Conservation (phyloP, 192 early-diverging fungal species). For the Umbelopsis isabellina region DNA sequence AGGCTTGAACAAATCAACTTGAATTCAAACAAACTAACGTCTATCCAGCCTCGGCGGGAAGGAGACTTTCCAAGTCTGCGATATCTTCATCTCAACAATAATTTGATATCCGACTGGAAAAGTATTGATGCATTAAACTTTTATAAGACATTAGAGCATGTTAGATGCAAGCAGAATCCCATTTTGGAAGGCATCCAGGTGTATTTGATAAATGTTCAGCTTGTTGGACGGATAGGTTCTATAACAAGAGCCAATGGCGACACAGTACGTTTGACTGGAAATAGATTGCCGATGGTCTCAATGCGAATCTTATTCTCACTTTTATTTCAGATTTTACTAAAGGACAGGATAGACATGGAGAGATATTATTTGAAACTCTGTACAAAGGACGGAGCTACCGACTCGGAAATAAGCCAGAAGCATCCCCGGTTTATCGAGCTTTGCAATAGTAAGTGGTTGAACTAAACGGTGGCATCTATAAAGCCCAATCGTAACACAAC, state of each 20-base stretch:
- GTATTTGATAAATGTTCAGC: constrained; percentile 25
- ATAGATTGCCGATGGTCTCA: background rate
- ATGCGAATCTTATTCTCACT: background rate
- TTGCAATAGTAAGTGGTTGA: constrained; percentile 44
- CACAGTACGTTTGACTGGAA: constrained; percentile 36
- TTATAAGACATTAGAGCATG: constrained; percentile 38
- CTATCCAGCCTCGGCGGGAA: constrained; percentile 12
- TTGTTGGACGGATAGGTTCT: constrained; percentile 49
- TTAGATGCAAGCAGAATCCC: constrained; percentile 52
- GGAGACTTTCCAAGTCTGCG: constrained; percentile 37
- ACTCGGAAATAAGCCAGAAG: constrained; percentile 34
- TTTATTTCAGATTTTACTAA: constrained; percentile 38
- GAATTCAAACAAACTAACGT: constrained; percentile 35
- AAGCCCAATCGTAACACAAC: background rate
- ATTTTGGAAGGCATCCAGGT: constrained; percentile 41
- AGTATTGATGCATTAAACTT: constrained; percentile 48
- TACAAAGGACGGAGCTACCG: constrained; percentile 39
- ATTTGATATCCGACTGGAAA: constrained; percentile 46
- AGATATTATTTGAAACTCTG: constrained; percentile 51
- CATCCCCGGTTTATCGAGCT: constrained; percentile 57
- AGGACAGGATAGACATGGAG: constrained; percentile 49
- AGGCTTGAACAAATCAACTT: constrained; percentile 46
- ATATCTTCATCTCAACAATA: constrained; percentile 50
- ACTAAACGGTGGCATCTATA: background rate
- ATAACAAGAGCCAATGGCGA: constrained; percentile 52